These are phyloP conservation scores for Ustilago lituana DNA, from an alignment of 1,284 basidiomycete species.

Conservation along the genomic window DNA sequence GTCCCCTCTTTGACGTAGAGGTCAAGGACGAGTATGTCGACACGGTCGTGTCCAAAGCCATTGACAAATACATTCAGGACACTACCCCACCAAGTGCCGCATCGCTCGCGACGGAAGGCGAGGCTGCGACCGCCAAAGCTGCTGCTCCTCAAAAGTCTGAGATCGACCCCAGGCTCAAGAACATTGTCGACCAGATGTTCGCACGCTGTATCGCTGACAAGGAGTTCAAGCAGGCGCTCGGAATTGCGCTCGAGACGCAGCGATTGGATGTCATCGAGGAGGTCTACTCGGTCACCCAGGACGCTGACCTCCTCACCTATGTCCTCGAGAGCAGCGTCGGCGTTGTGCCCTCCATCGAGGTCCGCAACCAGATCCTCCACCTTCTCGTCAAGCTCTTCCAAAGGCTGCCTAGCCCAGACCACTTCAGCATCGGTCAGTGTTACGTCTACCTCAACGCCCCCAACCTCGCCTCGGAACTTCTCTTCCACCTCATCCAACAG, in stretches of 20 bases:
- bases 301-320: conserved; percentile 61
- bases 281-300: conserved; percentile 60
- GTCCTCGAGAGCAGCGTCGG: conserved; percentile 65
- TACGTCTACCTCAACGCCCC: conserved; percentile 67
- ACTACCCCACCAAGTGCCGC: conserved; percentile 15
- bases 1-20: conserved; percentile 63
- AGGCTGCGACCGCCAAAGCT: conserved; percentile 10
- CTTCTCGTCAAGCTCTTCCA: conserved; percentile 67
- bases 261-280: conserved; percentile 64
- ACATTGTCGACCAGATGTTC: conserved; percentile 66
- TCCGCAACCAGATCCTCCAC: conserved; percentile 60
- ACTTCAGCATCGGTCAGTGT: conserved; percentile 67
- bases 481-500: conserved; percentile 58
- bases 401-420: conserved; percentile 59
- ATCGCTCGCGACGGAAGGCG: conserved; percentile 1
- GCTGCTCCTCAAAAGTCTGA: conserved; percentile 8
- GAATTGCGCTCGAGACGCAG: conserved; percentile 64
- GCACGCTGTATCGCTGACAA: conserved; percentile 59
- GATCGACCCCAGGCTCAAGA: conserved; percentile 55
- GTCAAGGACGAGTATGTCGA: conserved; percentile 65
- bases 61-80: conserved; percentile 63
- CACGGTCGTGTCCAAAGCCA: conserved; percentile 67
- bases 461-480: conserved; percentile 55
- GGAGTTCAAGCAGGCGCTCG: conserved; percentile 64
- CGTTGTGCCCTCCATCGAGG: conserved; percentile 55